Conservation (phyloP, 495 filamentous ascomycete genomes). For the Aspergillus nanangensis region DNA sequence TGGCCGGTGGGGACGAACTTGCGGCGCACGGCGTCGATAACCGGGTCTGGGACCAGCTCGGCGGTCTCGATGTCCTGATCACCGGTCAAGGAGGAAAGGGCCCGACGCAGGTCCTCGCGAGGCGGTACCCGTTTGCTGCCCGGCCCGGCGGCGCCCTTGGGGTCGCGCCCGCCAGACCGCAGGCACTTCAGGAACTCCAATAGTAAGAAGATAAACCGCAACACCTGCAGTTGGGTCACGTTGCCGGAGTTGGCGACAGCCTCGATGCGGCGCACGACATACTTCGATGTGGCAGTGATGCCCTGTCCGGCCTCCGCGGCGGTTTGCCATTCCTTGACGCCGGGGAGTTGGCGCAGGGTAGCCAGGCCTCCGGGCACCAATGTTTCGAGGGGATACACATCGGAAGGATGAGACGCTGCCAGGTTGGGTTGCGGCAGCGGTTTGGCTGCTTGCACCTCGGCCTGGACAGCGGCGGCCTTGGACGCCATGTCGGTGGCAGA, state of each 20-base stretch:
- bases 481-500: conserved; percentile 53
- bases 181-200: conserved; percentile 58
- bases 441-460: conserved; percentile 62
- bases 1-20: conserved; percentile 61
- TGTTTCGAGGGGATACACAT: conserved; percentile 72
- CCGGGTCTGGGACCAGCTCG: conserved; percentile 47
- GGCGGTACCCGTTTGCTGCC: conserved; percentile 37
- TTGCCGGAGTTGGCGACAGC: conserved; percentile 54
- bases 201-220: conserved; percentile 56
- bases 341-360: conserved; percentile 52
- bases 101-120: conserved; percentile 35
- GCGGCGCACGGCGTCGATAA: conserved; percentile 63
- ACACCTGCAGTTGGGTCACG: conserved; percentile 49
- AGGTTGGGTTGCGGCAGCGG: conserved; percentile 76
- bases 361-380: conserved; percentile 53
- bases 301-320: conserved; percentile 51
- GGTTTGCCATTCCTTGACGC: conserved; percentile 71
- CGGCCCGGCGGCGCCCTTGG: conserved; percentile 21
- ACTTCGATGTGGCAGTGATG: conserved; percentile 57
- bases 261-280: conserved; percentile 59
- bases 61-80: too few relatives aligned
- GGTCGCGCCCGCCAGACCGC: conserved; percentile 19
- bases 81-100: conserved; percentile 34
- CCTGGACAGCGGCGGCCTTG: conserved; percentile 61
- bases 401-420: conserved; percentile 63